Evolutionary conservation across 2,329 filamentous ascomycete genomes (phyloP).

Genomic region (Colletotrichum chlorophyti): DNA sequence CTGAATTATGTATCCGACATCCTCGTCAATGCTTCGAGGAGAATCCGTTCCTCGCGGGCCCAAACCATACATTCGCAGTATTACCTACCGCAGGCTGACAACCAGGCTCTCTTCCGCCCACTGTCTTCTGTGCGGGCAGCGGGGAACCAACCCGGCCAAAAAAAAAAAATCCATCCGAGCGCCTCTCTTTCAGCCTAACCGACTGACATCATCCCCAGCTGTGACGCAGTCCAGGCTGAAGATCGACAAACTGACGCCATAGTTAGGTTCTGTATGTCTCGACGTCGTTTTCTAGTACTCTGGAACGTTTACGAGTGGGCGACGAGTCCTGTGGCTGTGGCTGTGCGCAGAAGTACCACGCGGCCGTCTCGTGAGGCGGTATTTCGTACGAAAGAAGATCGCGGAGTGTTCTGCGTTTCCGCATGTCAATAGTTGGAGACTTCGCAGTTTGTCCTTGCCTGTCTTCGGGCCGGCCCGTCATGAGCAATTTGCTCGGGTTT

Average conservation of each 20-base stretch:
- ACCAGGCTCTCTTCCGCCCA: conserved; percentile 4
- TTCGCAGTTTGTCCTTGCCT: too few relatives aligned
- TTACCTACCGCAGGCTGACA: conserved; percentile 10
- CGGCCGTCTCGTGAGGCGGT: too few relatives aligned
- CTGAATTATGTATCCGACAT: neutral
- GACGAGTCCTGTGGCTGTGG: neutral
- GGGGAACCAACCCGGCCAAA: conserved; percentile 19
- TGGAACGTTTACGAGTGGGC: neutral
- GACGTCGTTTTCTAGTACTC: neutral
- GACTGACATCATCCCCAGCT: conserved; percentile 26
- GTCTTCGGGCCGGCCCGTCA: conserved; percentile 4
- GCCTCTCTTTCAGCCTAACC: conserved; percentile 18
- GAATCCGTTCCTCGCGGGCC: neutral
- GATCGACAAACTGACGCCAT: conserved; percentile 27
- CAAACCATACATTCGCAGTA: too few relatives aligned
- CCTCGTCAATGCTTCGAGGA: neutral
- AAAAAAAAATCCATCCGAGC: conserved; percentile 19
- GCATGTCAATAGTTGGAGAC: neutral
- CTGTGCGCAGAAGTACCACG: neutral
- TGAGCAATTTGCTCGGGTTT: neutral
- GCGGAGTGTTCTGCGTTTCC: neutral
- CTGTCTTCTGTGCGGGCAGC: conserved; percentile 10
- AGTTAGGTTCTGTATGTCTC: conserved; percentile 10
- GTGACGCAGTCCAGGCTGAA: conserved; percentile 21
- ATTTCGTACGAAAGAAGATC: neutral